These are phyloP conservation scores for Inga laurina DNA, from an alignment of 306 rosid species.

Conservation along the genomic window DNA sequence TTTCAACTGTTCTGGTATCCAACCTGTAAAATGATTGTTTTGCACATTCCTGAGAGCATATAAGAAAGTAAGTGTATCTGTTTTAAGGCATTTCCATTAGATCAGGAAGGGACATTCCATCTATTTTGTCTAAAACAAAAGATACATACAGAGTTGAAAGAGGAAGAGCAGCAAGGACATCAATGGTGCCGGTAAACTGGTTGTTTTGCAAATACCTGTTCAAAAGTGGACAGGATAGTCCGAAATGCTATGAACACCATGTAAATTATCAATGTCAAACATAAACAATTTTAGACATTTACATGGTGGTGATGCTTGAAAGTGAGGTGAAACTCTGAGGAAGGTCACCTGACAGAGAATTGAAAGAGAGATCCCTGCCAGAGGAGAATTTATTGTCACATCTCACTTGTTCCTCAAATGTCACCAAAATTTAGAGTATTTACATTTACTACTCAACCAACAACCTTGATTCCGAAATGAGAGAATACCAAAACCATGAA, in stretches of 20 bases:
- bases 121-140: slow-evolving; percentile 25
- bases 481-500: not conserved
- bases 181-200: slow-evolving; percentile 84
- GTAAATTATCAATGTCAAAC: slow-evolving; percentile 26
- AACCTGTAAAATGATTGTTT: slow-evolving; percentile 85
- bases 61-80: slow-evolving; percentile 28
- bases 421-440: slow-evolving; percentile 9
- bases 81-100: slow-evolving; percentile 28
- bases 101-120: slow-evolving; percentile 24
- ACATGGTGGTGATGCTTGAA: slow-evolving; percentile 67
- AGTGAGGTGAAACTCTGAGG: slow-evolving; percentile 88
- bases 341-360: slow-evolving; percentile 71
- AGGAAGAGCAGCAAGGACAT: slow-evolving; percentile 82
- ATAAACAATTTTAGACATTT: slow-evolving; percentile 35
- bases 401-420: not conserved
- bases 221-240: slow-evolving; percentile 37
- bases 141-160: slow-evolving; percentile 73
- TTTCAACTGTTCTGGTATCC: slow-evolving; percentile 80
- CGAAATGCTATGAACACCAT: slow-evolving; percentile 33
- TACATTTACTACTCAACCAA: not conserved
- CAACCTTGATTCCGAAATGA: not conserved
- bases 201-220: slow-evolving; percentile 84
- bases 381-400: slow-evolving; percentile 28
- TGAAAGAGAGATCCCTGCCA: slow-evolving; percentile 93
- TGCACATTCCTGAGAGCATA: slow-evolving; percentile 76